Conservation (phyloP, 225 moss, liverwort and hornwort genomes). For the Thuidium tamariscinum region DNA sequence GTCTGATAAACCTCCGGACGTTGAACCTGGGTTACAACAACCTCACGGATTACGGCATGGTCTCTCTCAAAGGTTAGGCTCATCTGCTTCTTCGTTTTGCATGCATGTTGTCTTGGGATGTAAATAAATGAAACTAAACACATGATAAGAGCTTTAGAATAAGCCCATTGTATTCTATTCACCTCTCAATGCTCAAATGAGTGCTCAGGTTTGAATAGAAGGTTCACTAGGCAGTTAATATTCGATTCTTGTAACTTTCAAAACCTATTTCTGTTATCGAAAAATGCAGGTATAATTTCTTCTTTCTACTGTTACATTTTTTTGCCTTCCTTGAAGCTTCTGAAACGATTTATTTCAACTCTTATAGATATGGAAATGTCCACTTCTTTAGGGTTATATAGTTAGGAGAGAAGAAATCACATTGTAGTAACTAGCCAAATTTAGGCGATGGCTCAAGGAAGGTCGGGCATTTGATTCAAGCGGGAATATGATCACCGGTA, state of each 20-base stretch:
- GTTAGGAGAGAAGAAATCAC: neutral
- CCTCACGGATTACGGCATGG: constrained; percentile 55
- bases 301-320: neutral
- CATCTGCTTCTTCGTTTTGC: neutral
- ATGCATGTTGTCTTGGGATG: neutral
- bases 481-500: neutral
- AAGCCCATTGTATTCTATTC: neutral
- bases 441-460: neutral
- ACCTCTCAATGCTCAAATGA: neutral
- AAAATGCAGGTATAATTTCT: neutral
- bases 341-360: neutral
- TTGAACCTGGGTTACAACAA: constrained; percentile 65
- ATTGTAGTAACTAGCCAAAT: neutral
- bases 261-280: neutral
- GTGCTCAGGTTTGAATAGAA: neutral
- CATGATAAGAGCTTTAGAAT: neutral
- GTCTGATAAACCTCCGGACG: constrained; percentile 46
- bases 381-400: neutral
- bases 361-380: neutral
- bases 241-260: neutral
- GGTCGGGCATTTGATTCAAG: neutral
- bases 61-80: constrained; percentile 51
- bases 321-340: neutral
- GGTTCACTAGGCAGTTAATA: neutral
- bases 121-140: neutral